A percentile compares a stretch with the other conserved stretches of the same genome.
Evolutionary conservation across 768 basidiomycete species (phyloP).

Genomic region (Fomitopsis serialis): DNA sequence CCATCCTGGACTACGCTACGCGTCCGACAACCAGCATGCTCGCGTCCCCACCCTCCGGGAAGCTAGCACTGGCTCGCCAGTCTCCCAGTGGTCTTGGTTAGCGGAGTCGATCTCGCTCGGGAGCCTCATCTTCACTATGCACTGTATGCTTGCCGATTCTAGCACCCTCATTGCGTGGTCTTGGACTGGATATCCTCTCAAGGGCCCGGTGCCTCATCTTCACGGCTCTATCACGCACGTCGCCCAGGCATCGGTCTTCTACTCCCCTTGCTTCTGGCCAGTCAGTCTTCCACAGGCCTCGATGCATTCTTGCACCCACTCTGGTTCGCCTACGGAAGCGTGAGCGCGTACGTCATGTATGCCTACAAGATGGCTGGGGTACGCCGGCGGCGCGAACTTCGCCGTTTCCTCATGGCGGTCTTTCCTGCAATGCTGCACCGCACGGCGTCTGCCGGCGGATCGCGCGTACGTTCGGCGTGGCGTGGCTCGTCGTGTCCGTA

Average conservation of each 20-base stretch:
- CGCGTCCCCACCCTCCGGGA: neutral
- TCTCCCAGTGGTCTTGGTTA: slow-evolving; percentile 26
- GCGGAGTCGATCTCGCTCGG: slow-evolving; percentile 53
- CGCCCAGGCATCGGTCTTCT: slow-evolving; percentile 55
- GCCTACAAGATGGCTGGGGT: slow-evolving; percentile 61
- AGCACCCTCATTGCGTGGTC: slow-evolving; percentile 82
- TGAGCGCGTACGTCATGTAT: slow-evolving; percentile 52
- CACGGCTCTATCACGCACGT: slow-evolving; percentile 66
- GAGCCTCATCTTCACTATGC: slow-evolving; percentile 63
- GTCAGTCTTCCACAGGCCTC: slow-evolving; percentile 3
- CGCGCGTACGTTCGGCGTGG: slow-evolving; percentile 46
- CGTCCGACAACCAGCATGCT: slow-evolving; percentile 26
- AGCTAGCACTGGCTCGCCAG: neutral
- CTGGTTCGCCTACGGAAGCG: slow-evolving; percentile 52
- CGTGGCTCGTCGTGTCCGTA: slow-evolving; percentile 56
- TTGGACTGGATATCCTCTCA: slow-evolving; percentile 81
- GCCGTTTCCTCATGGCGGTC: slow-evolving; percentile 63
- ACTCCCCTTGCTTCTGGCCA: slow-evolving; percentile 30
- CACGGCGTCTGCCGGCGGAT: slow-evolving; percentile 32
- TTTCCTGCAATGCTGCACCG: slow-evolving; percentile 48
- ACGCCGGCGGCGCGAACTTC: slow-evolving; percentile 56
- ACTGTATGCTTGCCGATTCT: slow-evolving; percentile 68
- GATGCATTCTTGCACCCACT: slow-evolving; percentile 36
- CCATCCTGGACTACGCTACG: slow-evolving; percentile 50
- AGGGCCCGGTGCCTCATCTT: slow-evolving; percentile 68